Evolutionary conservation across 129 eudicot genomes (phyloP).

Genomic region (Centrapalus pauciflorus): DNA sequence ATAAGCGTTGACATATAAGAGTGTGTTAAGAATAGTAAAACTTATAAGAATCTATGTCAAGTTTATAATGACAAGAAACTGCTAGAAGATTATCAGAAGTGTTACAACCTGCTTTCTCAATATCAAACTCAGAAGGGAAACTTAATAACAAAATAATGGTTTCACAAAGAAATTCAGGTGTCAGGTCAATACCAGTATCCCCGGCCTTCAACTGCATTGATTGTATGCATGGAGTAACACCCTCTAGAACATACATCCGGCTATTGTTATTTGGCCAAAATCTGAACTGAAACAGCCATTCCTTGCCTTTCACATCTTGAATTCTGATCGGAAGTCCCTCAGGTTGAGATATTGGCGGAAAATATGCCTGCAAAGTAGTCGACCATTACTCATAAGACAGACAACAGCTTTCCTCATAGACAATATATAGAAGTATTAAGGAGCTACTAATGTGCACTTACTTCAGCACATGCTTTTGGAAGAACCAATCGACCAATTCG

Average conservation of each 20-base stretch:
- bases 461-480: slow-evolving; percentile 99
- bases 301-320: slow-evolving; percentile 96
- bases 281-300: slow-evolving; percentile 95
- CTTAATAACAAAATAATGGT: background rate
- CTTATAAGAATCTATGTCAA: background rate
- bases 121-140: background rate
- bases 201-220: slow-evolving; percentile 98
- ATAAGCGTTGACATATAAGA: too few species aligned
- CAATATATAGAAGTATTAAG: background rate
- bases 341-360: slow-evolving; percentile 94
- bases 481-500: slow-evolving; percentile 98
- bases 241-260: slow-evolving; percentile 97
- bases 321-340: slow-evolving; percentile 94
- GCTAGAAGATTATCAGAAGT: background rate
- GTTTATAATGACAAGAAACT: background rate
- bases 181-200: slow-evolving; percentile 65
- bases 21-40: background rate
- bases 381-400: slow-evolving; percentile 10
- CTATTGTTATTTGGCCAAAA: slow-evolving; percentile 99
- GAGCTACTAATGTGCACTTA: slow-evolving; percentile 28
- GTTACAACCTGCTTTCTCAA: background rate
- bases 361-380: slow-evolving; percentile 71
- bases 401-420: background rate
- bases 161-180: background rate
- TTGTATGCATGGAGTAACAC: slow-evolving; percentile 99